These are phyloP conservation scores for Dothideomycetes sp. DNA, from an alignment of 2,329 filamentous ascomycete genomes.

Conservation along the genomic window DNA sequence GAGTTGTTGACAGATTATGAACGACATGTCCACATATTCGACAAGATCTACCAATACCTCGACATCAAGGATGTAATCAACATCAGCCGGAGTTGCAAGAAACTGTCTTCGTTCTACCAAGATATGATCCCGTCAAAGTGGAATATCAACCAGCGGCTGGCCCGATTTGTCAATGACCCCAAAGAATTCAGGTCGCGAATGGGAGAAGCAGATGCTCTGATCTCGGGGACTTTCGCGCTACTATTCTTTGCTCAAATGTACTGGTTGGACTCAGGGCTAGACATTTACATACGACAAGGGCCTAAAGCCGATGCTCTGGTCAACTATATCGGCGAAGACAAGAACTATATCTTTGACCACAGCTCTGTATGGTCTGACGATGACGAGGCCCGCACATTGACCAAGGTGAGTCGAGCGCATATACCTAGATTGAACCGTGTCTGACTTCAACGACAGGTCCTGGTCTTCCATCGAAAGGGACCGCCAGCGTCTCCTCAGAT, in stretches of 20 bases:
- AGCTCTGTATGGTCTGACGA: conserved; percentile 9
- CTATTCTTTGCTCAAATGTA: conserved; percentile 11
- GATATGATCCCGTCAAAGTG: conserved; percentile 5
- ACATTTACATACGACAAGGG: conserved; percentile 12
- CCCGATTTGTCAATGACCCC: conserved; percentile 7
- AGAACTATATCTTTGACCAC: conserved; percentile 4
- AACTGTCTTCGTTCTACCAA: conserved; percentile 1
- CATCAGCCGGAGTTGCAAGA: conserved; percentile 10
- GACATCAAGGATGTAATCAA: conserved; percentile 1
- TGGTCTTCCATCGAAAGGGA: neutral
- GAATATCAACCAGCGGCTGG: conserved; percentile 12
- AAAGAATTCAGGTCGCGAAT: conserved; percentile 4
- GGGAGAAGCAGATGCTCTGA: conserved; percentile 8
- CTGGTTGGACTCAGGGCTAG: conserved; percentile 6
- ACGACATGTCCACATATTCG: neutral
- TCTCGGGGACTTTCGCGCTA: conserved; percentile 12
- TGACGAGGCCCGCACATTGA: conserved; percentile 6
- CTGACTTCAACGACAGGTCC: neutral
- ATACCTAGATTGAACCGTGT: neutral
- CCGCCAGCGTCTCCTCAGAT: conserved; percentile 5
- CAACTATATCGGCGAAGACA: conserved; percentile 2
- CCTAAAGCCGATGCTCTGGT: conserved; percentile 6
- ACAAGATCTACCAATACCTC: conserved; percentile 2
- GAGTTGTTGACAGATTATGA: conserved; percentile 4
- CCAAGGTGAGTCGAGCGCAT: neutral